A percentile compares a stretch with the other conserved stretches of the same genome.
These are phyloP conservation scores for Blastobotrys terrestris DNA, from an alignment of 805 yeast genomes.

Conservation along the genomic window DNA sequence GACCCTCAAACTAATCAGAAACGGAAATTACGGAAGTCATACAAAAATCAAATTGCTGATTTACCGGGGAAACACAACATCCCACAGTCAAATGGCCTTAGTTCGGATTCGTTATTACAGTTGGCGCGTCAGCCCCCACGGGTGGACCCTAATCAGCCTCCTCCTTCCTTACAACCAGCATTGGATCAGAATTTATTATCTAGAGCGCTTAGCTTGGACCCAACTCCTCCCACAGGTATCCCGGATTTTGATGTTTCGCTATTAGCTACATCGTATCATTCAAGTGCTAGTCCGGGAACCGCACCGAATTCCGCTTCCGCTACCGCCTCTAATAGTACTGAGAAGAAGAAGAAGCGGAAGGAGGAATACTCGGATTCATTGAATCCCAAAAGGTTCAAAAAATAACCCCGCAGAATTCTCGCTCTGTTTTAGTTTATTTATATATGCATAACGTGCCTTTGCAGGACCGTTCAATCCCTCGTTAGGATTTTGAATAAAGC, in stretches of 20 bases:
- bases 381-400: neutral
- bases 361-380: neutral
- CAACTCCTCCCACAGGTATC: constrained; percentile 60
- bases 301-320: constrained; percentile 5
- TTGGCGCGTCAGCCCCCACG: constrained; percentile 23
- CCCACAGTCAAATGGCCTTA: constrained; percentile 25
- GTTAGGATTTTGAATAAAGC: too few relatives aligned
- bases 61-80: constrained; percentile 55
- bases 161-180: constrained; percentile 43
- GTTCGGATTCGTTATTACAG: constrained; percentile 20
- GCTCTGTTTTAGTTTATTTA: neutral
- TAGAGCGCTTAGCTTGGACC: constrained; percentile 52
- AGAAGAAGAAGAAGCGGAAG: constrained; percentile 8
- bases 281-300: constrained; percentile 4
- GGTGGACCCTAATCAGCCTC: constrained; percentile 20
- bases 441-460: neutral
- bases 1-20: constrained; percentile 88
- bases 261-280: constrained; percentile 45
- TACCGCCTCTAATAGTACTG: constrained; percentile 8
- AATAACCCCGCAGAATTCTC: neutral
- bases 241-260: constrained; percentile 70
- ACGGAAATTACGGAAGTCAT: constrained; percentile 87
- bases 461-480: too few relatives aligned
- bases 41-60: constrained; percentile 86
- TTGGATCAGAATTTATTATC: constrained; percentile 46